phyloP scores from a whole-genome alignment of 352 stramenopile species.

The Phytophthora colocasiae region DNA sequence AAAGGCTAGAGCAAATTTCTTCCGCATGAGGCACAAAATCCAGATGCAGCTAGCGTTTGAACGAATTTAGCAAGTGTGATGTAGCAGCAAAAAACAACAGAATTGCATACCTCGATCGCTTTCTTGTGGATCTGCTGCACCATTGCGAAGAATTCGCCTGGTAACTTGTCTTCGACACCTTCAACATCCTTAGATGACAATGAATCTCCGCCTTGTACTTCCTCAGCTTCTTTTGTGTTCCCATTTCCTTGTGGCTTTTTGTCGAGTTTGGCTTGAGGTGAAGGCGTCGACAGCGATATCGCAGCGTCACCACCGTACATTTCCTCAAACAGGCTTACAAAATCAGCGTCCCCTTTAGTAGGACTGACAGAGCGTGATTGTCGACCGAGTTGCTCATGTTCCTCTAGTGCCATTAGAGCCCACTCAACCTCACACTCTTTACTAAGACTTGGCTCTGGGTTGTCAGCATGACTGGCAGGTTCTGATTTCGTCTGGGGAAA shows the following conservation, averaged over 20 bases:
- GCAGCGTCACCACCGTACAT: conserved; percentile 29
- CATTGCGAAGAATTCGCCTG: conserved; percentile 13
- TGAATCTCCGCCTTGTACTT: neutral
- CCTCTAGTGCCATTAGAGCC: conserved; percentile 30
- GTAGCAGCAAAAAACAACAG: neutral
- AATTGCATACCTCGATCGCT: conserved; percentile 11
- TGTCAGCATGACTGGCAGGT: neutral
- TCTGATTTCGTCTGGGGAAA: conserved; percentile 26
- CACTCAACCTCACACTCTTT: conserved; percentile 32
- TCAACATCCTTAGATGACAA: neutral
- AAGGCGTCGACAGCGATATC: conserved; percentile 18
- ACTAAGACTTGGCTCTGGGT: neutral
- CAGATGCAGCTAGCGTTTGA: neutral
- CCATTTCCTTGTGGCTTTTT: neutral
- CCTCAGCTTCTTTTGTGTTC: neutral
- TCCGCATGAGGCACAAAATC: conserved; percentile 6
- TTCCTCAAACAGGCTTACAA: conserved; percentile 37
- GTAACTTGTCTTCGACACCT: neutral
- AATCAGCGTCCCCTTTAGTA: conserved; percentile 9
- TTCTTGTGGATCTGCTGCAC: conserved; percentile 14
- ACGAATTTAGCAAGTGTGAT: neutral
- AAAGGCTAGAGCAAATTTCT: conserved; percentile 7
- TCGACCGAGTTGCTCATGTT: conserved; percentile 17
- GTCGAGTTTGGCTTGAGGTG: conserved; percentile 3
- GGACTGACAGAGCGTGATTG: conserved; percentile 9